Evolutionary conservation across 495 filamentous ascomycete genomes (phyloP).

Genomic region (Aspergillus nidulans): DNA sequence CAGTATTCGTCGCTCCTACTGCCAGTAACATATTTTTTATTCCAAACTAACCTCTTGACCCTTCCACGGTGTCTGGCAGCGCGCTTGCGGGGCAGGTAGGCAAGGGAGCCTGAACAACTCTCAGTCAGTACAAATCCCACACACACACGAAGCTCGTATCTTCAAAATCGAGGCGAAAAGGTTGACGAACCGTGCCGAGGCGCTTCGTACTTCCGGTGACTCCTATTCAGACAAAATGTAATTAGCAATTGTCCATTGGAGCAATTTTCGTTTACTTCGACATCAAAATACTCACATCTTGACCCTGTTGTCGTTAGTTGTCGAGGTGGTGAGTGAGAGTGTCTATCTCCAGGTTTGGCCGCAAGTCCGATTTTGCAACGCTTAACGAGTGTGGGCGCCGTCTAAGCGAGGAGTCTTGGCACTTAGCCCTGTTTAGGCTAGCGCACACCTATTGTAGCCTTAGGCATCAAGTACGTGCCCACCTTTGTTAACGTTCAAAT

Average conservation of each 20-base stretch:
- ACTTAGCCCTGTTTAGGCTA: slow-evolving; percentile 24
- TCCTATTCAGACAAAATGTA: slow-evolving; percentile 37
- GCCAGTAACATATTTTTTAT: slow-evolving; percentile 4
- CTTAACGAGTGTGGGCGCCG: slow-evolving; percentile 43
- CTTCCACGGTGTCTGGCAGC: slow-evolving; percentile 94
- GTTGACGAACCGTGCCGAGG: slow-evolving; percentile 80
- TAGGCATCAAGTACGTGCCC: slow-evolving; percentile 13
- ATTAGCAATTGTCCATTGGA: slow-evolving; percentile 27
- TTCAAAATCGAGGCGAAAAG: slow-evolving; percentile 25
- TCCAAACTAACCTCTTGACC: slow-evolving; percentile 81
- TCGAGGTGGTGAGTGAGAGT: slow-evolving; percentile 43
- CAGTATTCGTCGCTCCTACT: slow-evolving; percentile 29
- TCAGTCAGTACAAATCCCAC: slow-evolving; percentile 33
- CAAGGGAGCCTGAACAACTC: slow-evolving; percentile 62
- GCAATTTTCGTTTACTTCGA: not conserved
- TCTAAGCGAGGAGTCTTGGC: slow-evolving; percentile 40
- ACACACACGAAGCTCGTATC: slow-evolving; percentile 22
- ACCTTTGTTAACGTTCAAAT: not conserved
- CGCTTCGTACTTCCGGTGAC: slow-evolving; percentile 82
- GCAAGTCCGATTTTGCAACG: slow-evolving; percentile 44
- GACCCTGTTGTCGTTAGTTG: slow-evolving; percentile 53
- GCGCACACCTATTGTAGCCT: slow-evolving; percentile 17
- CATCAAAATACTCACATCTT: slow-evolving; percentile 44
- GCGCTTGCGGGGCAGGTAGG: slow-evolving; percentile 95
- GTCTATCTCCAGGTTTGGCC: slow-evolving; percentile 37